These are phyloP conservation scores for Trichoderma sp. DNA, from an alignment of 2,329 filamentous ascomycete genomes.

Conservation along the genomic window DNA sequence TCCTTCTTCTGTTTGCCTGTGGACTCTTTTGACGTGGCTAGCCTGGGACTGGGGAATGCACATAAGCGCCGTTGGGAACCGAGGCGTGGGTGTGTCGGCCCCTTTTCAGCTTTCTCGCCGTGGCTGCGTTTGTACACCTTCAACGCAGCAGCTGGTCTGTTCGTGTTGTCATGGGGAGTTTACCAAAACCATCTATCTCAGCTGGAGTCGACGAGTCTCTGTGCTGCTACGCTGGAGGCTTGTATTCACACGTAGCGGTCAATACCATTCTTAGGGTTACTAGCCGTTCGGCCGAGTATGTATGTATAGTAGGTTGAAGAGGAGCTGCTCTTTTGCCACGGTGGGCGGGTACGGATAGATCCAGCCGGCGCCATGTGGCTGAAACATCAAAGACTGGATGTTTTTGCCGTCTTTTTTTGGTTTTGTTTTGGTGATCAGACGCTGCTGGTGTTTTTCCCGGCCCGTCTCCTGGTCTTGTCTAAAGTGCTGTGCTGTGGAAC, in stretches of 20 bases:
- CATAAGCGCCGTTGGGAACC: slow-evolving; percentile 4
- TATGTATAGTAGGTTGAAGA: too few species aligned
- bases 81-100: neutral
- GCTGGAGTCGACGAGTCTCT: neutral
- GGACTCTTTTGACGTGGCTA: slow-evolving; percentile 8
- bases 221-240: neutral
- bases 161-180: too few species aligned
- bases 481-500: slow-evolving; percentile 11
- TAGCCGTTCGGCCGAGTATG: too few species aligned
- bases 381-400: neutral
- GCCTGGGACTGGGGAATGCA: neutral
- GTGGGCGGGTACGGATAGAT: neutral
- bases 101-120: neutral
- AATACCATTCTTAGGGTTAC: too few species aligned
- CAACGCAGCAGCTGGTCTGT: neutral
- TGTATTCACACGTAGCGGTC: neutral
- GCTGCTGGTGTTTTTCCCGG: neutral
- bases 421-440: neutral
- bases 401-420: too few species aligned
- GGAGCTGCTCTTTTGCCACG: neutral
- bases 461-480: neutral
- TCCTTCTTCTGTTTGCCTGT: neutral
- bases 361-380: neutral
- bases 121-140: neutral
- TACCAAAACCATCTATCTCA: too few species aligned